A percentile compares a stretch with the other conserved stretches of the same genome.
These are phyloP conservation scores for maize (Zea mays) DNA, from an alignment of 176 grass and related monocot species.

Conservation along the genomic window Zm-B73-REFERENCE-NAM-5.0 NC_050098.1:210860001-210860500, in stretches of 20 bases:
- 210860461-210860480: constrained; percentile 25
- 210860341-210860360: not conserved
- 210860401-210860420: not conserved
- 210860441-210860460: not conserved
- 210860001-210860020: constrained; percentile 62
- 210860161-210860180: constrained; percentile 26
- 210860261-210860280: not conserved
- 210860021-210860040: constrained; percentile 43
- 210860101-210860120: not conserved
- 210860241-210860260: constrained; percentile 11
- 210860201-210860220: constrained; percentile 25
- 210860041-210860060: constrained; percentile 43
- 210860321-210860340: constrained; percentile 30
- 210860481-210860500: constrained; percentile 23
- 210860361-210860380: not conserved
- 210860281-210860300: not conserved
- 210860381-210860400: constrained; percentile 19
- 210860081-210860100: constrained; percentile 60
- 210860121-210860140: constrained; percentile 31
- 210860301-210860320: constrained; percentile 3
- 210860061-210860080: constrained; percentile 53
- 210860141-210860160: not conserved
- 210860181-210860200: not conserved
- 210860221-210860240: constrained; percentile 21
- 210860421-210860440: not conserved